Evolutionary conservation across 2,329 filamentous ascomycete genomes (phyloP), one percentile per base, ranked within the genome.

Genomic region (Capronia americana): DNA sequence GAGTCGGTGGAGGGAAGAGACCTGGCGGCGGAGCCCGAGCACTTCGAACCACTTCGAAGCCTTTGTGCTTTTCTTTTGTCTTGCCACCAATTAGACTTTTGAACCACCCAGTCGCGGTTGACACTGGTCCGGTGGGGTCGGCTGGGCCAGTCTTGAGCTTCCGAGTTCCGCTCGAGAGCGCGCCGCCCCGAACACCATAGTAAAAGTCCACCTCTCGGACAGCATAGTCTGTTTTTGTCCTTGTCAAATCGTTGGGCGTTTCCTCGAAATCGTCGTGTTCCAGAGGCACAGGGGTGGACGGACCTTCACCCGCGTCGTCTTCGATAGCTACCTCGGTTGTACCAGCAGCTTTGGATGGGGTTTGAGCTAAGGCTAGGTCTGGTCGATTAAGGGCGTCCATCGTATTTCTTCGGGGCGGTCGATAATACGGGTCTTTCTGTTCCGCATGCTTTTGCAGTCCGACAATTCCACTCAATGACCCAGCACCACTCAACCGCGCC

Each of bases 191-290:
- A 20, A 96, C 91, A 10, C 93, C 91, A 74, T 99, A 98, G 79
- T 98, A 98, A 74, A 97, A 97, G 77, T 99, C 95, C 0, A 96
- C 92, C 78, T 99, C 95, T 63, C 95, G 90, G 0, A 94, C 95
- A 1, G 93, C 90, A 44, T 73, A 73, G 75, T 99, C 94, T 1
- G 91, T 89, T 64, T 79, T 81, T 70, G 72, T 77, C 69, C 69
- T 69, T 1, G 83, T 80, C 41, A 86, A 82, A 38, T 84, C 77
- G 64, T 79, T 76, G 32, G 78, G 67, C 53, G 78, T 72, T 68
- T 77, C 69, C 53, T 76, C 71, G 61, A 77, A 75, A n/a, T 72
- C 71, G 34, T 73, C 72, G 1, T 81, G 81, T 1, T 81, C 80
- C 2, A 59, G 20, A 26, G 64, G 63, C 59, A 69, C 57, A 20